phyloP scores from a whole-genome alignment of 192 early-diverging fungal species.

The Haplosporangium gracile region DNA sequence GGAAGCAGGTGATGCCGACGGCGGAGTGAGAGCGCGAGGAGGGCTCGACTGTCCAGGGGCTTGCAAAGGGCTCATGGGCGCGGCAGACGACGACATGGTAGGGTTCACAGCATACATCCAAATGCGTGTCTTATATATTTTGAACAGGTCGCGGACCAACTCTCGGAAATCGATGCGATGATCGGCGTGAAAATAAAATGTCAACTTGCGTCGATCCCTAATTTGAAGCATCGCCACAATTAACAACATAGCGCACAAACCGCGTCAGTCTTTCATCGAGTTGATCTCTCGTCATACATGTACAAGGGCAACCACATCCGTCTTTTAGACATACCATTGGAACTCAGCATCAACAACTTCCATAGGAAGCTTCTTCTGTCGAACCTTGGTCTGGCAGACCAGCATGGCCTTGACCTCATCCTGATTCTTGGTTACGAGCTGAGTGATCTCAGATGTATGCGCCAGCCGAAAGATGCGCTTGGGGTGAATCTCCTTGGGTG shows the following conservation, averaged over 20 bases:
- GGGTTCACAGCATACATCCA: constrained; percentile 84
- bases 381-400: constrained; percentile 91
- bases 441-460: constrained; percentile 81
- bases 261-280: not conserved
- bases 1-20: constrained; percentile 6
- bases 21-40: not conserved
- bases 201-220: constrained; percentile 96
- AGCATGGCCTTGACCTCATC: constrained; percentile 92
- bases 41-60: not conserved
- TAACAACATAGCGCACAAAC: not conserved
- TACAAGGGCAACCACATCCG: no score
- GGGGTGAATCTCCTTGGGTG: constrained; percentile 83
- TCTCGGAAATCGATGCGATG: constrained; percentile 97
- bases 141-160: constrained; percentile 95
- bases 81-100: not conserved
- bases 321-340: constrained; percentile 79
- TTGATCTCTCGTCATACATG: not conserved
- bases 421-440: constrained; percentile 83
- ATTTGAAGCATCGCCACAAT: not conserved
- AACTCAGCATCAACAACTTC: constrained; percentile 97
- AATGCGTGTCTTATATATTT: constrained; percentile 97
- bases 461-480: constrained; percentile 94
- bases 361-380: constrained; percentile 94
- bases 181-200: constrained; percentile 96
- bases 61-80: not conserved